Evolutionary conservation across 2,329 filamentous ascomycete genomes (phyloP).

Genomic region (Bipolaris sorokiniana): DNA sequence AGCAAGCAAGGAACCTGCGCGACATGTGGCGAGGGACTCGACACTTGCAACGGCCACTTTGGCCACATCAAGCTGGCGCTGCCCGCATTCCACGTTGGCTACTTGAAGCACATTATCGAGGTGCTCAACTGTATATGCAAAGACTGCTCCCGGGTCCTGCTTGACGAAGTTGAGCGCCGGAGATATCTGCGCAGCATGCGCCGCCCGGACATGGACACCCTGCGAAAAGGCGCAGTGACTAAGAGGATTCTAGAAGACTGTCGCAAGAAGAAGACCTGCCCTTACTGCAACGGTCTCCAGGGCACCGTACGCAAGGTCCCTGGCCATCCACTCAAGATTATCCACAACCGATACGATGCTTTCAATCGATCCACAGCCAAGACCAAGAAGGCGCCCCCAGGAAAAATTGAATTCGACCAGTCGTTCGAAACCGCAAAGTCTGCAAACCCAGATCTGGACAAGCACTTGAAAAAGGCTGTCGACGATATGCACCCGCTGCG

Average conservation of each 20-base stretch:
- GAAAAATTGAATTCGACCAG: constrained; percentile 83
- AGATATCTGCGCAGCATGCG: constrained; percentile 80
- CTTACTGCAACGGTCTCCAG: constrained; percentile 80
- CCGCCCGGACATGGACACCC: constrained; percentile 81
- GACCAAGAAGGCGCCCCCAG: constrained; percentile 80
- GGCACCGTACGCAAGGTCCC: constrained; percentile 91
- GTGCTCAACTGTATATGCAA: constrained; percentile 96
- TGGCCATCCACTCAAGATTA: constrained; percentile 81
- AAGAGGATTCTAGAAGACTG: constrained; percentile 91
- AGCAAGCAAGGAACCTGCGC: constrained; percentile 79
- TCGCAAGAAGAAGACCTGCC: constrained; percentile 82
- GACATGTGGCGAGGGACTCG: constrained; percentile 81
- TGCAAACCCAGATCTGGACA: constrained; percentile 81
- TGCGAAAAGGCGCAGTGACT: constrained; percentile 80
- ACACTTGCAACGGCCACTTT: constrained; percentile 93
- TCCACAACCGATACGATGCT: constrained; percentile 87
- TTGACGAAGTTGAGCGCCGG: constrained; percentile 80
- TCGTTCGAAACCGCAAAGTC: constrained; percentile 83
- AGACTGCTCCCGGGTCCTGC: constrained; percentile 82
- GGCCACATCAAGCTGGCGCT: constrained; percentile 89
- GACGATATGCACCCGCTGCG: constrained; percentile 92
- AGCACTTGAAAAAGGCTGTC: constrained; percentile 88
- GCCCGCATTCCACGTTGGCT: constrained; percentile 94
- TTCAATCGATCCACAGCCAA: constrained; percentile 88
- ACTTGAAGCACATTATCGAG: constrained; percentile 89